A percentile compares a stretch with the other conserved stretches of the same genome.
Conservation (phyloP, 768 basidiomycete genomes). For the Asterophora lycoperdoides region DNA sequence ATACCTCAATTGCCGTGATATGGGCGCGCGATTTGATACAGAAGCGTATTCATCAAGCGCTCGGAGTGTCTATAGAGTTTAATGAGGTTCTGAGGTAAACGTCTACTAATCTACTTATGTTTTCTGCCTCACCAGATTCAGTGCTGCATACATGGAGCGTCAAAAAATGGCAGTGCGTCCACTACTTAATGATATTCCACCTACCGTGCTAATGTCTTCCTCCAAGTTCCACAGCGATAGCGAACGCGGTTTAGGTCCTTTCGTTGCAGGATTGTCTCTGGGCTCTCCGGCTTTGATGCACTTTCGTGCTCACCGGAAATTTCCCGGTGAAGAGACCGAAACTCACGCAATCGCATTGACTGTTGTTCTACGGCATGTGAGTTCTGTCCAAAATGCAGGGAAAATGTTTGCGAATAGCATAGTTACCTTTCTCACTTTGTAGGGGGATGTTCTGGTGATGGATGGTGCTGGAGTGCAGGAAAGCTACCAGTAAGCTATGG, state of each 20-base stretch:
- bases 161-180: conserved; percentile 75
- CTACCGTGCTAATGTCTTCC: conserved; percentile 2
- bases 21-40: conserved; percentile 58
- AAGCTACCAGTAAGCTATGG: conserved; percentile 57
- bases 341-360: conserved; percentile 40
- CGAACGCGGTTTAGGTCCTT: conserved; percentile 67
- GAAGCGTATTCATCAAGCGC: conserved; percentile 44
- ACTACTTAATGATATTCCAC: background rate
- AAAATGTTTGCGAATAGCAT: too few relatives aligned
- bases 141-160: conserved; percentile 80
- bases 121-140: conserved; percentile 17
- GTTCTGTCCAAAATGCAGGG: conserved; percentile 11
- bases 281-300: conserved; percentile 79
- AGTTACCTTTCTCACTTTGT: background rate
- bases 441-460: conserved; percentile 82
- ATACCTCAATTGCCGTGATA: conserved; percentile 54
- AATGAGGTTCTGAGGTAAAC: conserved; percentile 69
- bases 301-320: conserved; percentile 52
- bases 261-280: conserved; percentile 72
- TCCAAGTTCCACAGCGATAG: conserved; percentile 75
- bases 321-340: conserved; percentile 25
- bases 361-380: conserved; percentile 64
- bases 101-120: background rate
- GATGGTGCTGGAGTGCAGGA: conserved; percentile 65
- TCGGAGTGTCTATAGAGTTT: conserved; percentile 42